phyloP scores from a whole-genome alignment of 1,284 basidiomycete genomes.

The Rhizoctonia solani region DNA sequence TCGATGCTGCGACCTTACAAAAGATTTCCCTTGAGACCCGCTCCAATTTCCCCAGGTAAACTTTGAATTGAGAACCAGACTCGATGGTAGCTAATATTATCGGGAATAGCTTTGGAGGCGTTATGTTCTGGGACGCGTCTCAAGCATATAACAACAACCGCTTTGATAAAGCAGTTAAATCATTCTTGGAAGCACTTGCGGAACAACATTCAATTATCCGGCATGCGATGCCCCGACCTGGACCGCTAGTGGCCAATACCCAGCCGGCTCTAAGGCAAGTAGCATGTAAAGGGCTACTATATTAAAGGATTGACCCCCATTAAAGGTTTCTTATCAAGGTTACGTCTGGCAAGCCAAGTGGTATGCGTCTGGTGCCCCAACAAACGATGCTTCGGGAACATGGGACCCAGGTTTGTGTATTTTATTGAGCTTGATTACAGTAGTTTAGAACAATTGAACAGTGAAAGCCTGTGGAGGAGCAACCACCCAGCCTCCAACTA shows the following conservation, averaged over 20 bases:
- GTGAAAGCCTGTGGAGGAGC: slow-evolving; percentile 60
- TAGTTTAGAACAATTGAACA: slow-evolving; percentile 41
- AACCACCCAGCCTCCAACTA: slow-evolving; percentile 34
- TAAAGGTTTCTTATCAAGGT: slow-evolving; percentile 44
- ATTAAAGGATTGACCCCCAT: neutral
- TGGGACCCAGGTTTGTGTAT: slow-evolving; percentile 63
- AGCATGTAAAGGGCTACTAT: neutral
- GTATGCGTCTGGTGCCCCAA: slow-evolving; percentile 54
- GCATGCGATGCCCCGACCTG: slow-evolving; percentile 60
- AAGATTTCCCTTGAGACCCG: slow-evolving; percentile 35
- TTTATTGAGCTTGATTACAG: neutral
- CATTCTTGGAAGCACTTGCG: slow-evolving; percentile 57
- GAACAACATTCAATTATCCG: slow-evolving; percentile 62
- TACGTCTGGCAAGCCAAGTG: slow-evolving; percentile 66
- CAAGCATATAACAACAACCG: slow-evolving; percentile 60
- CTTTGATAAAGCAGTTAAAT: slow-evolving; percentile 65
- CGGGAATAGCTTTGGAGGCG: slow-evolving; percentile 58
- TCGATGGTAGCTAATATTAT: neutral
- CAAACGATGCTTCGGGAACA: slow-evolving; percentile 56
- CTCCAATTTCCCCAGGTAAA: slow-evolving; percentile 54
- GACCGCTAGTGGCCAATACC: slow-evolving; percentile 55
- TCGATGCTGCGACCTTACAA: slow-evolving; percentile 29
- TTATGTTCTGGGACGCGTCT: slow-evolving; percentile 74
- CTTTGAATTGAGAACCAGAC: neutral
- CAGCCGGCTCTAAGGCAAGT: slow-evolving; percentile 51